Evolutionary conservation across 768 basidiomycete species (phyloP).

Genomic region (Tylopilus rubrobrunneus): DNA sequence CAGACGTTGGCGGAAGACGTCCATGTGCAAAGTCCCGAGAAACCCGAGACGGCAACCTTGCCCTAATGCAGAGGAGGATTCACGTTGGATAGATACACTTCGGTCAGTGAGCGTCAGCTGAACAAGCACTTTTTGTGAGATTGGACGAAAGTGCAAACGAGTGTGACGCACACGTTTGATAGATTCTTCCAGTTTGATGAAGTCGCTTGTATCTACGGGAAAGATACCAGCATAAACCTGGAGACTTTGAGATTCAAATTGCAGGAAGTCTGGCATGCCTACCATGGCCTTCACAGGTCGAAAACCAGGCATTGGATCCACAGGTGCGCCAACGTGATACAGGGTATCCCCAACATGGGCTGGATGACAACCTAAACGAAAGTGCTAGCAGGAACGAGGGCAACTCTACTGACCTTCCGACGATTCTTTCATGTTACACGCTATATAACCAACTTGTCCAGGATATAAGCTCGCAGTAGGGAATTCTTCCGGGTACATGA

Average conservation of each 20-base stretch:
- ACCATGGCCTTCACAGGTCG: slow-evolving; percentile 95
- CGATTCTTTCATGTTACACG: slow-evolving; percentile 98
- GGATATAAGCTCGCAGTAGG: slow-evolving; percentile 62
- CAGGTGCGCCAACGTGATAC: slow-evolving; percentile 64
- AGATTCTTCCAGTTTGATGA: slow-evolving; percentile 92
- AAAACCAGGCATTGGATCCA: slow-evolving; percentile 87
- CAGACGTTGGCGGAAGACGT: slow-evolving; percentile 90
- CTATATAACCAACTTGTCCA: slow-evolving; percentile 84
- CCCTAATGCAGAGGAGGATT: slow-evolving; percentile 90
- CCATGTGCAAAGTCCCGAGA: slow-evolving; percentile 94
- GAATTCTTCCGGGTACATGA: slow-evolving; percentile 89
- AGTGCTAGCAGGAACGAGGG: background rate
- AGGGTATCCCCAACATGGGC: slow-evolving; percentile 95
- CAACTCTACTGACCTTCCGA: slow-evolving; percentile 63
- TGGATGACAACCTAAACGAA: slow-evolving; percentile 29
- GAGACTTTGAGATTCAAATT: background rate
- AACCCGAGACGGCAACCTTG: slow-evolving; percentile 96
- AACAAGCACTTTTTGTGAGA: slow-evolving; percentile 10
- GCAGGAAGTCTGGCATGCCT: background rate
- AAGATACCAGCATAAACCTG: slow-evolving; percentile 95
- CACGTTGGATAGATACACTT: slow-evolving; percentile 85
- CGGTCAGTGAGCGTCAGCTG: slow-evolving; percentile 84
- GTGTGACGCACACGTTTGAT: slow-evolving; percentile 67
- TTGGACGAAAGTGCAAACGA: background rate
- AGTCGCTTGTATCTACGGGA: slow-evolving; percentile 88